Percentiles rank a stretch among this genome's conserved stretches.
Evolutionary conservation across 2,329 filamentous ascomycete genomes (phyloP).

Genomic region (Sclerotinia minor): DNA sequence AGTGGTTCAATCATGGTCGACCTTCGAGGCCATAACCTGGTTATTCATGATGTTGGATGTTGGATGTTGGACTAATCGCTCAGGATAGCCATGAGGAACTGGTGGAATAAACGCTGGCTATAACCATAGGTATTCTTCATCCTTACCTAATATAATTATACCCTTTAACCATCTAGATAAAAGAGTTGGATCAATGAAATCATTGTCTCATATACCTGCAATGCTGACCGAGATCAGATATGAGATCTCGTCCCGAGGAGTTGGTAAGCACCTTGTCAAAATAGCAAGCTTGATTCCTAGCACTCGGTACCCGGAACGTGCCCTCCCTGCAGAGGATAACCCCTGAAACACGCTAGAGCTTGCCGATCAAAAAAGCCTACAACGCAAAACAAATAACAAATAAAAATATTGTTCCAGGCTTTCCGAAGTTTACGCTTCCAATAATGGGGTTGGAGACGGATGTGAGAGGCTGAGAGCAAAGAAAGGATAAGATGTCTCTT

Average conservation of each 20-base stretch:
- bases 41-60: conserved; percentile 13
- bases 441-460: not conserved
- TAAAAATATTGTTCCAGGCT: not conserved
- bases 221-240: not conserved
- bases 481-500: too few relatives aligned
- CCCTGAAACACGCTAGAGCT: not conserved
- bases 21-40: not conserved
- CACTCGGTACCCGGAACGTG: not conserved
- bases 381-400: not conserved
- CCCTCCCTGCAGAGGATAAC: not conserved
- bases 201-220: not conserved
- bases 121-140: not conserved
- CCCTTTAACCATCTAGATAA: too few relatives aligned
- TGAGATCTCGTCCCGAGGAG: not conserved
- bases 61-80: conserved; percentile 5
- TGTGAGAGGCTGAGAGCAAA: not conserved
- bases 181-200: not conserved
- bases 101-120: conserved; percentile 12
- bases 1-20: not conserved
- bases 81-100: not conserved
- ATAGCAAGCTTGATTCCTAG: not conserved
- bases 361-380: not conserved
- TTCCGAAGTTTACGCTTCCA: not conserved
- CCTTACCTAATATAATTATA: too few relatives aligned
- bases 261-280: not conserved